Conservation (phyloP, 345 rosid species). For the Eucalyptus pauciflora region DNA sequence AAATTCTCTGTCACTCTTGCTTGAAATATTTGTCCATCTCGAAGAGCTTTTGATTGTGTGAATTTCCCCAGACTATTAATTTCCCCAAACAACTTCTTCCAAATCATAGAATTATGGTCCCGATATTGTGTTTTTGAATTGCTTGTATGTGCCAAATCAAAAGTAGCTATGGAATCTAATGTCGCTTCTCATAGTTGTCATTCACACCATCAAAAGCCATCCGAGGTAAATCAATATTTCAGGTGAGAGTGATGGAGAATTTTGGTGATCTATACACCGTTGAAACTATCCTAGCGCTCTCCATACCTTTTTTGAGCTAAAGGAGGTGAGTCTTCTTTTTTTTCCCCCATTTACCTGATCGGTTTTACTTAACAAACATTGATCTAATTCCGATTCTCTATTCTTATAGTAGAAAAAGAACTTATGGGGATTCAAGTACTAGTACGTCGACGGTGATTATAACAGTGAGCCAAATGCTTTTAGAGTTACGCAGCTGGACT, state of each 20-base stretch:
- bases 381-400: not conserved
- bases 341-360: not conserved
- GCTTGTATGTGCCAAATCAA: not conserved
- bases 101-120: not conserved
- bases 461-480: constrained; percentile 12
- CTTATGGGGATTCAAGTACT: constrained; percentile 11
- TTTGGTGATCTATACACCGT: constrained; percentile 55
- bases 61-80: not conserved
- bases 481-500: constrained; percentile 8
- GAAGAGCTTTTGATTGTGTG: not conserved
- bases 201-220: constrained; percentile 16
- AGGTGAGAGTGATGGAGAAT: constrained; percentile 62
- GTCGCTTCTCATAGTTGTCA: constrained; percentile 39
- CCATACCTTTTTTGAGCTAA: constrained; percentile 10
- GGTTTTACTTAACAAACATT: not conserved
- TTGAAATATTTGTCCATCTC: not conserved
- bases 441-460: constrained; percentile 26
- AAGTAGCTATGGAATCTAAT: not conserved
- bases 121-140: not conserved
- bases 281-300: constrained; percentile 40
- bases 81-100: not conserved
- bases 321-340: constrained; percentile 19
- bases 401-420: constrained; percentile 30
- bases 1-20: not conserved
- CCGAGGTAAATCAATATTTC: constrained; percentile 67